Conservation (phyloP, 192 early-diverging fungal species). For the Coemansia sp. region DNA sequence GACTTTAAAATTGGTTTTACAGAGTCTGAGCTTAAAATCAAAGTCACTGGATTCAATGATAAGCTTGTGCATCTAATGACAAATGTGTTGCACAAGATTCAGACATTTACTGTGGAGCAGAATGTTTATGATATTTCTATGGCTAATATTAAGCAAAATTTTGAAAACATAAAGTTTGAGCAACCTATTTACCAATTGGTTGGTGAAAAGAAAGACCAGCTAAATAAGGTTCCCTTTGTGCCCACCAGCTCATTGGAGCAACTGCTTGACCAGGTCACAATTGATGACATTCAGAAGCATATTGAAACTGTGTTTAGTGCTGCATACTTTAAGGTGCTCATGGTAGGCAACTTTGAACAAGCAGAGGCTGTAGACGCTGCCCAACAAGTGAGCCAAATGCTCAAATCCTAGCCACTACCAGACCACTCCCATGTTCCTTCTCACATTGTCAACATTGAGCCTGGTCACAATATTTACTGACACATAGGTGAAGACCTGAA, state of each 20-base stretch:
- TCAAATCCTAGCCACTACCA: slow-evolving; percentile 59
- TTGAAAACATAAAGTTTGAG: too few species aligned
- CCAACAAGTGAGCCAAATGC: slow-evolving; percentile 50
- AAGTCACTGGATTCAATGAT: background rate
- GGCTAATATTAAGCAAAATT: background rate
- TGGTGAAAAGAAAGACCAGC: too few species aligned
- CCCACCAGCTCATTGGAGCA: background rate
- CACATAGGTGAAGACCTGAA: slow-evolving; percentile 58
- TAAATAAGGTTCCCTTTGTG: too few species aligned
- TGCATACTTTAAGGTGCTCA: slow-evolving; percentile 69
- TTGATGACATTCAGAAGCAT: background rate
- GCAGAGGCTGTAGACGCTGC: slow-evolving; percentile 62
- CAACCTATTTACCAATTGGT: too few species aligned
- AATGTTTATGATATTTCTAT: background rate
- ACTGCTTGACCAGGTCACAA: background rate
- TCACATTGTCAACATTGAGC: slow-evolving; percentile 14
- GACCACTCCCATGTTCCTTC: background rate
- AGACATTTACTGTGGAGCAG: background rate
- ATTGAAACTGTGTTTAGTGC: background rate
- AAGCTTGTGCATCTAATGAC: background rate
- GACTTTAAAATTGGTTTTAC: background rate
- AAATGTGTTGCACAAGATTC: background rate
- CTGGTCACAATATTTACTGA: slow-evolving; percentile 27
- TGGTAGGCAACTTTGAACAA: slow-evolving; percentile 73
- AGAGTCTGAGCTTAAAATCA: background rate